Percentiles rank a stretch among this genome's conserved stretches.
These are phyloP conservation scores for Berkeleyomyces basicola DNA, from an alignment of 2,329 filamentous ascomycete species.

Conservation along the genomic window DNA sequence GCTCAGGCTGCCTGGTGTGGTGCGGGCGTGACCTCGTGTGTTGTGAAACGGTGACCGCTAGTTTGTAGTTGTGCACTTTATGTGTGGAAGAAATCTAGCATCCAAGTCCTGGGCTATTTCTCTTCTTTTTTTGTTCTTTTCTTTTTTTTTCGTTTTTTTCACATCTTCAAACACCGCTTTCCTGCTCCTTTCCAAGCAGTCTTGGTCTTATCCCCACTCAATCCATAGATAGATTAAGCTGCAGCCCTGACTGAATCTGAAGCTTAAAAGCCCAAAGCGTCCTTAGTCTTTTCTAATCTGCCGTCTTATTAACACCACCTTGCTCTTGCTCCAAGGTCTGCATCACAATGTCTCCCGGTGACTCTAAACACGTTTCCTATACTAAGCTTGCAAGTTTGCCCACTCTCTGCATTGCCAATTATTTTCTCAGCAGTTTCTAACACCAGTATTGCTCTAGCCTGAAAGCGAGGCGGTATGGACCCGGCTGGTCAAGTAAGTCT, in stretches of 20 bases:
- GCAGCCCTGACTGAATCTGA: not conserved
- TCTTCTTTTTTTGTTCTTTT: not conserved
- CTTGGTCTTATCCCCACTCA: not conserved
- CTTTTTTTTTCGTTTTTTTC: slow-evolving; percentile 2
- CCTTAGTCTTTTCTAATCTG: not conserved
- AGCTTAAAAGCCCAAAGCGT: not conserved
- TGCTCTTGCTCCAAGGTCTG: not conserved
- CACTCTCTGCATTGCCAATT: not conserved
- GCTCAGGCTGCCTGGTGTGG: no score
- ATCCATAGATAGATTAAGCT: not conserved
- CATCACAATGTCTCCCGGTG: slow-evolving; percentile 11
- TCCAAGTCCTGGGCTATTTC: not conserved
- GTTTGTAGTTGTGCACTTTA: not conserved
- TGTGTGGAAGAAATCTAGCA: not conserved
- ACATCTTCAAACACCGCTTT: not conserved
- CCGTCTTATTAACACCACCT: not conserved
- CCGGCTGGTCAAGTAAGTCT: slow-evolving; percentile 37
- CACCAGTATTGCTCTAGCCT: slow-evolving; percentile 20
- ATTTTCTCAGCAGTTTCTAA: not conserved
- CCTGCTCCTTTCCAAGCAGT: not conserved
- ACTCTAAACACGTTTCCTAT: slow-evolving; percentile 13
- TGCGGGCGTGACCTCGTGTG: no score
- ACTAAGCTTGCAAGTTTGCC: slow-evolving; percentile 12
- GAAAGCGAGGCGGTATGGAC: slow-evolving; percentile 42
- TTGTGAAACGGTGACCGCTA: not conserved